Base-by-base conservation (phyloP, 2,329 filamentous ascomycete genomes). In the Ceratocystis ficicola region DNA sequence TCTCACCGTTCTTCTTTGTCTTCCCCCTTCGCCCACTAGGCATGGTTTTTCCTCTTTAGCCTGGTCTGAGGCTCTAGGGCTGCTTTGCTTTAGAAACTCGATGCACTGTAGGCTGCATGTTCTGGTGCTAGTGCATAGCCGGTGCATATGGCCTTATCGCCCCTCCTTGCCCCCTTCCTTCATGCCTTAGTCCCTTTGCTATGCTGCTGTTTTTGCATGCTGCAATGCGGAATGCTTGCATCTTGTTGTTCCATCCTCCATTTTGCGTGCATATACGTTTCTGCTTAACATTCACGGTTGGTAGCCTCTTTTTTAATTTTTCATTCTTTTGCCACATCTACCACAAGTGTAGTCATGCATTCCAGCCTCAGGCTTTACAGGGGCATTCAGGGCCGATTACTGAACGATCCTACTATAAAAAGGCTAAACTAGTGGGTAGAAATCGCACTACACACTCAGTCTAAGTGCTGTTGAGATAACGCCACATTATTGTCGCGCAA, bases 331-430 rank as follows among this genome's bases (percentile, higher is more conserved):
- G 17, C 46, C 46, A 48, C 20, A 3, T 50, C 10, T 25, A 22
- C 48, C 5, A 50, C 2, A 41, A 41, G 4, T 50, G 5, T 2
- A 50, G 48, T 20, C 48, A 50, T 22, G n/a, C 48, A 22, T 15
- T 50, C 48, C 48, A 50, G 48, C 48, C 48, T 22, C n/a, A 1
- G 8, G 6, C 20, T 50, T n/a, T 22, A 25, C 48, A 57, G 25
- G 52, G 25, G n/a, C 6, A n/a, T 28, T 57, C 52, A 57, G 52
- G 52, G 52, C 52, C 52, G 52, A 57, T 57, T 57, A 50, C 48
- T 50, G 5, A 10, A 50, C 8, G n/a, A 50, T 22, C 8, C 48
- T 22, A 6, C 48, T 50, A 25, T 25, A 41, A 15, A 41, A 41
- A 15, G 36, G 12, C 36, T 41, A 41, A 41, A 15, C 36, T 41